Conservation (phyloP, 306 rosid genomes). For the Glycine latifolia region DNA sequence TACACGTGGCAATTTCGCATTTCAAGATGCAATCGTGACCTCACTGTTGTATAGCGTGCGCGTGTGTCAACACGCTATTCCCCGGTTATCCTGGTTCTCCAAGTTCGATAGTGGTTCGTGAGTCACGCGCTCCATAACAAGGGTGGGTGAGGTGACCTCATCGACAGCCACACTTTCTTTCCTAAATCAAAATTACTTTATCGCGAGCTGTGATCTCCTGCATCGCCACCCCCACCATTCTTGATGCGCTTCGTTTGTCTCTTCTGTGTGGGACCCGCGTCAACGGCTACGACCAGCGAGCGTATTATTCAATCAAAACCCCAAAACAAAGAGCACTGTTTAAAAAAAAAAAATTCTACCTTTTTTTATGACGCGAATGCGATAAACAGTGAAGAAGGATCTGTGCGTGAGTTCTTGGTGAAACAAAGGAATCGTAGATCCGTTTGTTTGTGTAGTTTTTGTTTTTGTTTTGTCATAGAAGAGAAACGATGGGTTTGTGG, state of each 20-base stretch:
- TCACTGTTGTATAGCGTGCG: too few relatives aligned
- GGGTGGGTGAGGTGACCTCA: constrained; percentile 6
- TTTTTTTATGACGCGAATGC: constrained; percentile 13
- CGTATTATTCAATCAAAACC: background rate
- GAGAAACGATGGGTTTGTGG: constrained; percentile 75
- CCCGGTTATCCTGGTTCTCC: background rate
- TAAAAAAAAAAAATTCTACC: background rate
- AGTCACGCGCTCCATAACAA: background rate
- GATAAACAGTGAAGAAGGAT: constrained; percentile 18
- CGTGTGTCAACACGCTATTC: background rate
- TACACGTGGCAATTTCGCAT: background rate
- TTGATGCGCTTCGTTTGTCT: background rate
- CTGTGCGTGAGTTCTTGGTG: constrained; percentile 12
- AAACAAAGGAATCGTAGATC: constrained; percentile 47
- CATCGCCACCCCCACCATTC: background rate
- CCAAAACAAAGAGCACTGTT: background rate
- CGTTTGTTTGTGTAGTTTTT: constrained; percentile 21
- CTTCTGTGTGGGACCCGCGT: constrained; percentile 35
- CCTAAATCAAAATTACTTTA: background rate
- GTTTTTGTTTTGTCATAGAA: constrained; percentile 32
- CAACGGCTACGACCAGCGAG: background rate
- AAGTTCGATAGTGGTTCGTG: constrained; percentile 15
- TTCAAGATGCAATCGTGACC: background rate
- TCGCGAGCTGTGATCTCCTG: constrained; percentile 35
- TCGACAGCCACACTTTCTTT: background rate